These are phyloP conservation scores for Medicago ruthenica DNA, from an alignment of 306 rosid genomes.

Conservation along the genomic window DNA sequence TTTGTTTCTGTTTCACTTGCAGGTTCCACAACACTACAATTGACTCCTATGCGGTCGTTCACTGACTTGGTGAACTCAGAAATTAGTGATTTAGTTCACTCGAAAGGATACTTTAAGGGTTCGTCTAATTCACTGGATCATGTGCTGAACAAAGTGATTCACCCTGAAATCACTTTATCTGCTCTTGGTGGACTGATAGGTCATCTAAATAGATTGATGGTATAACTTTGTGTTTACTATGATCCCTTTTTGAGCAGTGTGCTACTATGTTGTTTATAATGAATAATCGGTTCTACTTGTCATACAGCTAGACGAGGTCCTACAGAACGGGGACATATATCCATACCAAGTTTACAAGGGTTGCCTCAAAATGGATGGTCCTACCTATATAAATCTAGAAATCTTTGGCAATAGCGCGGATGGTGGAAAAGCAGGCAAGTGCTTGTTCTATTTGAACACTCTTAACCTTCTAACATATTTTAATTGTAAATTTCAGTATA, in stretches of 20 bases:
- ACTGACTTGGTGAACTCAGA: conserved; percentile 61
- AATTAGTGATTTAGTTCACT: conserved; percentile 62
- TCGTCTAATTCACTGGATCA: conserved; percentile 68
- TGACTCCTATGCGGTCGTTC: conserved; percentile 67
- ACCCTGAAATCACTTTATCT: conserved; percentile 63
- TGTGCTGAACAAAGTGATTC: conserved; percentile 52
- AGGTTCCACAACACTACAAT: conserved; percentile 72
- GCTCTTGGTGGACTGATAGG: conserved; percentile 81
- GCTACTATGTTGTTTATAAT: conserved; percentile 30
- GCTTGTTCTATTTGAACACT: conserved; percentile 39
- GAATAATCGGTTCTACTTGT: conserved; percentile 37
- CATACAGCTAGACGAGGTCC: conserved; percentile 74
- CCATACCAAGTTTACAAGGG: conserved; percentile 86
- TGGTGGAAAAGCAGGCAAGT: conserved; percentile 84
- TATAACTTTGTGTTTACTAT: conserved; percentile 47
- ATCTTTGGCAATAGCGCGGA: conserved; percentile 84
- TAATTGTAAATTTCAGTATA: conserved; percentile 30
- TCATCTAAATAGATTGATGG: conserved; percentile 92
- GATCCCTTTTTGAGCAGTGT: conserved; percentile 19
- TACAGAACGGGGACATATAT: conserved; percentile 73
- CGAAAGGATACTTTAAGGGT: conserved; percentile 77
- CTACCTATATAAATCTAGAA: conserved; percentile 90
- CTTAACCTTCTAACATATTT: conserved; percentile 34
- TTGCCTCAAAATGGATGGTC: conserved; percentile 97
- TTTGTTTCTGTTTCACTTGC: conserved; percentile 43